These are phyloP conservation scores for Pythium graminicola DNA, from an alignment of 352 stramenopile genomes.

Conservation along the genomic window DNA sequence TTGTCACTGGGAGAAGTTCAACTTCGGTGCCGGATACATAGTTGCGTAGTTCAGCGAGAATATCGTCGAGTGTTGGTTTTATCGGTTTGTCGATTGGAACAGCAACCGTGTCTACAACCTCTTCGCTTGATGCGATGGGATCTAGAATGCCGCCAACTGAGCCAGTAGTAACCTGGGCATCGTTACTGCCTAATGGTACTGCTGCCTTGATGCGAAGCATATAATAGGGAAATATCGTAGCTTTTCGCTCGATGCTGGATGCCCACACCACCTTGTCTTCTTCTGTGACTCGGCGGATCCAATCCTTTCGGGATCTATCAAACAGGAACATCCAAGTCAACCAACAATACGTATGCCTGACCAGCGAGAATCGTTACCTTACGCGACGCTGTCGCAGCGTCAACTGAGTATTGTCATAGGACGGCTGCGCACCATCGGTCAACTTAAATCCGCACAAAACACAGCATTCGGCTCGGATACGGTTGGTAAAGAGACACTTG, in stretches of 20 bases:
- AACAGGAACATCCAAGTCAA: no score
- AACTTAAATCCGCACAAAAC: slow-evolving; percentile 8
- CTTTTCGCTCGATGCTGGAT: neutral
- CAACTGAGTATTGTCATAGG: neutral
- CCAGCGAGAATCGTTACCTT: no score
- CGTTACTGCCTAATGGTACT: no score
- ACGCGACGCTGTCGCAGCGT: slow-evolving; percentile 12
- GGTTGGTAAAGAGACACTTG: slow-evolving; percentile 17
- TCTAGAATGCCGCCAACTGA: no score
- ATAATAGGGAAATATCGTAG: neutral
- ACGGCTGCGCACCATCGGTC: neutral
- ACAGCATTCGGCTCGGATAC: slow-evolving; percentile 3
- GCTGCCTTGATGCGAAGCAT: neutral
- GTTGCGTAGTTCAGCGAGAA: neutral
- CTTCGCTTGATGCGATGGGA: no score
- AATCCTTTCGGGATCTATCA: neutral
- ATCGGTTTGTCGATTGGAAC: neutral
- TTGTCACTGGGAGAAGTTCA: neutral
- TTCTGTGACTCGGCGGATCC: neutral
- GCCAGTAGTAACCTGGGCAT: no score
- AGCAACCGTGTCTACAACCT: neutral
- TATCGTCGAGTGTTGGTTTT: neutral
- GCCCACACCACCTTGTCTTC: slow-evolving; percentile 4
- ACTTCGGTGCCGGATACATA: neutral
- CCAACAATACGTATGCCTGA: no score